Conservation (phyloP, 345 rosid genomes). For the Eucalyptus sideroxylon region DNA sequence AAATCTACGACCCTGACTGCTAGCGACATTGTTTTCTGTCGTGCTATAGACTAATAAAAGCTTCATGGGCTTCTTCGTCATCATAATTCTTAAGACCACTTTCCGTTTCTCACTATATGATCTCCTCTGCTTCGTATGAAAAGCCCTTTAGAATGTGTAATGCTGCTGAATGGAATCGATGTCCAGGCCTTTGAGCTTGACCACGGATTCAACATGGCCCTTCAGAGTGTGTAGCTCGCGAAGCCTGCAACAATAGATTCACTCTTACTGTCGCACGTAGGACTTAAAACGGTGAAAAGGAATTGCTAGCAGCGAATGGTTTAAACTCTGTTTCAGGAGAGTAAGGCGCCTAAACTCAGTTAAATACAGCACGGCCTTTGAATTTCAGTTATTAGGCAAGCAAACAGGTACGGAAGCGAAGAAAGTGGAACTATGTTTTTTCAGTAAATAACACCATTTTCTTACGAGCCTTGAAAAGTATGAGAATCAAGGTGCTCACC, state of each 20-base stretch:
- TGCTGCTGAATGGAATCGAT: conserved; percentile 78
- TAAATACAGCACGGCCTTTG: background rate
- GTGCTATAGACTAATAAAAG: background rate
- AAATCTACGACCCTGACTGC: background rate
- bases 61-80: background rate
- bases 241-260: conserved; percentile 25
- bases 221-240: conserved; percentile 62
- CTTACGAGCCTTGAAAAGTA: background rate
- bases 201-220: conserved; percentile 86
- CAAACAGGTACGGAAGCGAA: background rate
- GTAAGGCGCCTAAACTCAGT: background rate
- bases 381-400: background rate
- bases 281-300: background rate
- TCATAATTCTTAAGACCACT: background rate
- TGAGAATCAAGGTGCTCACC: conserved; percentile 24
- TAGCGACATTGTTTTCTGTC: background rate
- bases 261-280: background rate
- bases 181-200: conserved; percentile 80
- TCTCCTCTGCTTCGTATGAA: background rate
- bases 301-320: background rate
- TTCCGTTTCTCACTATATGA: background rate
- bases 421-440: background rate
- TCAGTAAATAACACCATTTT: background rate
- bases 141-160: conserved; percentile 25
- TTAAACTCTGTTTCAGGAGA: background rate